Conservation (phyloP, 2,329 filamentous ascomycete genomes). For the Clarireedia sp. region DNA sequence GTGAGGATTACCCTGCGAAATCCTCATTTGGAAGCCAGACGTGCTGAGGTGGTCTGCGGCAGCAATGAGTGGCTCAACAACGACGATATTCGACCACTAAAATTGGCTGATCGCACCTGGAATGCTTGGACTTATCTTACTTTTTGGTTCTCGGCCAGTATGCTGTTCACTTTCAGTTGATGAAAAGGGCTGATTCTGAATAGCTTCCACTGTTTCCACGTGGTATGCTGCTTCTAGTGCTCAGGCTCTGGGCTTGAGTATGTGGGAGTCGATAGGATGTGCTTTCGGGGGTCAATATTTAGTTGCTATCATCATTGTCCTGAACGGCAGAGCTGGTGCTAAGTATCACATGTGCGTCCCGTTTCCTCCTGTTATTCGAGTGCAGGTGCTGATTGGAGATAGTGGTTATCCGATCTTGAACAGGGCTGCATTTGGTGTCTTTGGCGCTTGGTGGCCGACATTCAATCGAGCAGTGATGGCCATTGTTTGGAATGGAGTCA, state of each 20-base stretch:
- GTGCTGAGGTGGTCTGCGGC: constrained; percentile 23
- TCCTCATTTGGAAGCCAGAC: constrained; percentile 14
- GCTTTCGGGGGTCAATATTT: constrained; percentile 35
- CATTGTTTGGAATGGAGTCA: constrained; percentile 37
- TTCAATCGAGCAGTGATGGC: constrained; percentile 34
- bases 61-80: constrained; percentile 32
- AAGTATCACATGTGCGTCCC: constrained; percentile 34
- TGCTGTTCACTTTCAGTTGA: neutral
- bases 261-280: constrained; percentile 41
- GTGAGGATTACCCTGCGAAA: neutral
- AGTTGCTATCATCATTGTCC: constrained; percentile 34
- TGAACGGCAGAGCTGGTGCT: constrained; percentile 37
- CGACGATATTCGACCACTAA: constrained; percentile 35
- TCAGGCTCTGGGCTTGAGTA: constrained; percentile 37
- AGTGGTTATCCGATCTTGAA: constrained; percentile 34
- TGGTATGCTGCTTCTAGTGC: constrained; percentile 35
- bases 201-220: constrained; percentile 32
- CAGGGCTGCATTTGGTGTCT: constrained; percentile 37
- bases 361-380: neutral
- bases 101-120: constrained; percentile 35
- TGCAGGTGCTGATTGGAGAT: neutral
- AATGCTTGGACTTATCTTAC: constrained; percentile 32
- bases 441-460: constrained; percentile 38
- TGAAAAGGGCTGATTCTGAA: neutral
- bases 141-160: constrained; percentile 9